These are phyloP conservation scores for Neonectria neomacrospora DNA, from an alignment of 2,329 filamentous ascomycete species.

Conservation along the genomic window DNA sequence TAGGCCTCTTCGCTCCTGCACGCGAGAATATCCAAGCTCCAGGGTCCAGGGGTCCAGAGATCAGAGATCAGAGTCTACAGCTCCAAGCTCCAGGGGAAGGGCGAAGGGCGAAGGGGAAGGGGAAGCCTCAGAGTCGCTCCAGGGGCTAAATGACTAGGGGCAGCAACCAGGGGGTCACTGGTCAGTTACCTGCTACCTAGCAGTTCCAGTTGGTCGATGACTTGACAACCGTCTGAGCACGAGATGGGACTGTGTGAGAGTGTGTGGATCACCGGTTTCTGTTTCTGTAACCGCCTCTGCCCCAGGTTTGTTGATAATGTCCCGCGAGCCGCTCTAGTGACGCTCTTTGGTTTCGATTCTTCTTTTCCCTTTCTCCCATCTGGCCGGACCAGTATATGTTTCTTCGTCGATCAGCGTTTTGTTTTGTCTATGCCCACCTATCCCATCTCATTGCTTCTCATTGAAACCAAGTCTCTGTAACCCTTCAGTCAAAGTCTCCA, in stretches of 20 bases:
- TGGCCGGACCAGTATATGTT: conserved; percentile 39
- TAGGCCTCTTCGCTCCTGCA: conserved; percentile 7
- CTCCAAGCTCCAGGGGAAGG: background rate
- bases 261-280: conserved; percentile 27
- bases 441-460: background rate
- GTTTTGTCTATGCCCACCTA: conserved; percentile 15
- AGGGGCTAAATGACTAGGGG: conserved; percentile 8
- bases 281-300: conserved; percentile 23
- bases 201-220: conserved; percentile 14
- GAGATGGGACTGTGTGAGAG: conserved; percentile 40
- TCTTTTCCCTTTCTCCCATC: conserved; percentile 30
- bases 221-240: conserved; percentile 26
- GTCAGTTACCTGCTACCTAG: conserved; percentile 8
- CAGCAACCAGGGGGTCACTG: conserved; percentile 10
- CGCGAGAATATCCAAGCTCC: background rate
- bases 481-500: background rate
- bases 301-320: conserved; percentile 39
- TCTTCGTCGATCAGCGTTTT: conserved; percentile 26
- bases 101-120: background rate
- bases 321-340: conserved; percentile 38
- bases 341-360: conserved; percentile 37
- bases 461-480: background rate
- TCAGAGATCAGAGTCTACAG: conserved; percentile 4
- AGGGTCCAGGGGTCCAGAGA: background rate
- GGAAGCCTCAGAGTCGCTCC: conserved; percentile 7